Base-by-base conservation (phyloP, 2,329 filamentous ascomycete genomes). In the Erysiphe neolycopersici region DNA sequence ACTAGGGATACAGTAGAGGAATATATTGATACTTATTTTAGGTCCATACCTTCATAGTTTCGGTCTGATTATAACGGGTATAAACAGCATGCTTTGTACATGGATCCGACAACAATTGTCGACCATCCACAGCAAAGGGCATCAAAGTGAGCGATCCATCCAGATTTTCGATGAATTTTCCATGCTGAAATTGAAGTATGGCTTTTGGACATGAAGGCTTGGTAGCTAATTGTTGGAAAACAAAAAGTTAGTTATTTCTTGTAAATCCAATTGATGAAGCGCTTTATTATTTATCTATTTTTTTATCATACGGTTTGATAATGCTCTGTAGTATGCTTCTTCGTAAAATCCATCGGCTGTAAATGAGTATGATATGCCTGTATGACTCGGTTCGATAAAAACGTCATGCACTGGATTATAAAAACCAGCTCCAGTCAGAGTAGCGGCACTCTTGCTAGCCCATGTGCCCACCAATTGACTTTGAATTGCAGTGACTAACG, bases 281-380 rank as follows among this genome's bases (percentile, higher is more conserved):
- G 22, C 22, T 26, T n/a, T 22, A 22, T 18, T 13, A 14, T 35
- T 43, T 6, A 18, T 39, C 14, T 22, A 36, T 26, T 26, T 26
- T 26, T 26, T n/a, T 36, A n/a, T n/a, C 33, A 57, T 59, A 78
- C 73, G 76, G 55, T 81, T 79, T 41, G 76, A 60, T 52, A 79
- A 59, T 10, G 74, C 74, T 48, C 76, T 66, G 57, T 79, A 82
- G 56, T 76, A 73, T 13, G 77, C 74, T 52, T 73, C 67, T 59
- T 82, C 77, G 54, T 67, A 82, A 57, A 66, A 64, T 18, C 76
- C 76, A 54, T 79, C 71, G 36, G 59, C 62, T 4, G 73, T 75
- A 58, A 82, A 82, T 11, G 77, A 81, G 60, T 79, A 82, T 14
- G 76, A 79, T 49, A 79, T 77, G 19, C 77, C 77, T 0, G 76